These are phyloP conservation scores for Penicillium odoratum DNA, from an alignment of 495 filamentous ascomycete genomes.

Conservation along the genomic window DNA sequence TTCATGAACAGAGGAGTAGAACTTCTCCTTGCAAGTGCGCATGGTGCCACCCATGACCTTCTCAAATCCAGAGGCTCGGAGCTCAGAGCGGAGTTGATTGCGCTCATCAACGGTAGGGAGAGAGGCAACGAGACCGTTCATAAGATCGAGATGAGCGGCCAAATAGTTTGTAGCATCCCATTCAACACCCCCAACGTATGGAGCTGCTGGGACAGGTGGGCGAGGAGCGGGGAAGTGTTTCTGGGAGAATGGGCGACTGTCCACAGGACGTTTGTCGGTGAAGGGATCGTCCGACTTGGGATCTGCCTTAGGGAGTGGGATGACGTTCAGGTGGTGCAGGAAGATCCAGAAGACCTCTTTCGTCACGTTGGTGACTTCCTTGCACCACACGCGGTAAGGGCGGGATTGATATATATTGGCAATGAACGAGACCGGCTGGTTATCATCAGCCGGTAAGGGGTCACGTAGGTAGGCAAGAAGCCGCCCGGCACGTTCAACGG, in stretches of 20 bases:
- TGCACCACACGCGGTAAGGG: constrained; percentile 91
- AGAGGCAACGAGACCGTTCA: constrained; percentile 89
- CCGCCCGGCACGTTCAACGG: constrained; percentile 57
- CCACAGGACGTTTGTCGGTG: constrained; percentile 18
- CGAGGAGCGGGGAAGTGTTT: constrained; percentile 84
- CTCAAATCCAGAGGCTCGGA: constrained; percentile 87
- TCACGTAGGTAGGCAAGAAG: constrained; percentile 81
- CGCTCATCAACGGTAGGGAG: constrained; percentile 70
- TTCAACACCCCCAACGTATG: constrained; percentile 96
- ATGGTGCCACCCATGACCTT: constrained; percentile 81
- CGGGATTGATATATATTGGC: constrained; percentile 81
- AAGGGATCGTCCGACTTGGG: constrained; percentile 31
- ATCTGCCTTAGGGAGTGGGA: constrained; percentile 52
- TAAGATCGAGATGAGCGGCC: constrained; percentile 84
- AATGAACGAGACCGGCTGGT: constrained; percentile 80
- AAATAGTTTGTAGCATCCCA: constrained; percentile 99
- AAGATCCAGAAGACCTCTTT: constrained; percentile 99
- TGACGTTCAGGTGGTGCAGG: constrained; percentile 86
- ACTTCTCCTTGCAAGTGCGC: constrained; percentile 94
- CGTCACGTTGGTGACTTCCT: constrained; percentile 85
- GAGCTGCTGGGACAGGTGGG: constrained; percentile 89
- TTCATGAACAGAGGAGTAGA: constrained; percentile 88
- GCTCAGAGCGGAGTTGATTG: constrained; percentile 72
- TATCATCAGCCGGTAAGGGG: constrained; percentile 70
- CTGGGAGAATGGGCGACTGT: constrained; percentile 30